Evolutionary conservation across 2,329 filamentous ascomycete species (phyloP).

Genomic region (Boeremia exigua): DNA sequence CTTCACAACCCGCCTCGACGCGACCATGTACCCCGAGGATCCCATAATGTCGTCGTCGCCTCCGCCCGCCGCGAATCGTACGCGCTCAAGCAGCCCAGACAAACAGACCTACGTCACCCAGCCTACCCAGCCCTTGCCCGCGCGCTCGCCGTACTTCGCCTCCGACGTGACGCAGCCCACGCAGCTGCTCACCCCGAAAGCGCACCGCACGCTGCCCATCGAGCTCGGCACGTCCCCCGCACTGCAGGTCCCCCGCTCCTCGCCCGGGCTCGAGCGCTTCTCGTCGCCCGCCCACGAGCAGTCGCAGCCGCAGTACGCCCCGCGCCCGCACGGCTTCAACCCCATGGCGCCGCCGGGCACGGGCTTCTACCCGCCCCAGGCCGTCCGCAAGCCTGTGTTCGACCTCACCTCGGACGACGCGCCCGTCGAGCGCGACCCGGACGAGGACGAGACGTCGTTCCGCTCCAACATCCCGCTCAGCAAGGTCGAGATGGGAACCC

Average conservation of each 20-base stretch:
- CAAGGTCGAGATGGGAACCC: slow-evolving; percentile 52
- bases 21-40: slow-evolving; percentile 40
- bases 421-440: slow-evolving; percentile 56
- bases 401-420: slow-evolving; percentile 54
- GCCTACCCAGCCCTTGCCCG: slow-evolving; percentile 37
- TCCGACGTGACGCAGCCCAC: slow-evolving; percentile 63
- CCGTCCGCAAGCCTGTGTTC: slow-evolving; percentile 49
- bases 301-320: slow-evolving; percentile 51
- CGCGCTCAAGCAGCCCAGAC: slow-evolving; percentile 51
- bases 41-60: slow-evolving; percentile 45
- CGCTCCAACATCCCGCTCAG: slow-evolving; percentile 67
- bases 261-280: slow-evolving; percentile 62
- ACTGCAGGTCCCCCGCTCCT: slow-evolving; percentile 89
- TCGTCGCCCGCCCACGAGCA: slow-evolving; percentile 49
- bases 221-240: slow-evolving; percentile 39
- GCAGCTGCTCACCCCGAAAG: slow-evolving; percentile 59
- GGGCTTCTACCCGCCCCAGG: slow-evolving; percentile 59
- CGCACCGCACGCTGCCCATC: slow-evolving; percentile 36
- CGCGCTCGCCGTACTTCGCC: slow-evolving; percentile 38
- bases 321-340: slow-evolving; percentile 69
- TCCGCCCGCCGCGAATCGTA: slow-evolving; percentile 20
- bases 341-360: slow-evolving; percentile 82
- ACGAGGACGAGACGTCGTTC: slow-evolving; percentile 48
- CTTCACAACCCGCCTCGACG: background rate
- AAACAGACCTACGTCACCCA: slow-evolving; percentile 58